Evolutionary conservation across 495 filamentous ascomycete species (phyloP).

Genomic region (Beverwykella pulmonaria): DNA sequence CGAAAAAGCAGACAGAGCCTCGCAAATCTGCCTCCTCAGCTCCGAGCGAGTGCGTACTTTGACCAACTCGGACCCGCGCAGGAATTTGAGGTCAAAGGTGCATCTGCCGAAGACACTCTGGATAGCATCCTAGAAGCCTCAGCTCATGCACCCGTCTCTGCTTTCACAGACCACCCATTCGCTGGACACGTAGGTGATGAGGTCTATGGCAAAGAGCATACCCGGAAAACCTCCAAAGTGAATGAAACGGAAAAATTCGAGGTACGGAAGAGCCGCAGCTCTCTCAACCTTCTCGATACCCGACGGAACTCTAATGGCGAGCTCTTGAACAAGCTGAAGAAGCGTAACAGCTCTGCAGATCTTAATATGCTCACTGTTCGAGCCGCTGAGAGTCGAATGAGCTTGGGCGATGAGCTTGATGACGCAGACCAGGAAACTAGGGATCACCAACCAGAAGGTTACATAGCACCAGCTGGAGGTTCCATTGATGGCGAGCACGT

Average conservation of each 20-base stretch:
- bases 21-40: constrained; percentile 73
- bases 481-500: constrained; percentile 15
- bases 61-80: constrained; percentile 65
- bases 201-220: constrained; percentile 42
- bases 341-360: constrained; percentile 42
- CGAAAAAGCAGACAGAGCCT: constrained; percentile 46
- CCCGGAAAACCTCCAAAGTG: constrained; percentile 18
- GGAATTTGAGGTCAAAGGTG: constrained; percentile 70
- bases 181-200: constrained; percentile 59
- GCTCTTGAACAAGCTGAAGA: constrained; percentile 41
- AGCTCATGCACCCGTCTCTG: constrained; percentile 84
- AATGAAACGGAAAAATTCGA: constrained; percentile 28
- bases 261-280: constrained; percentile 35
- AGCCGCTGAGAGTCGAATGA: constrained; percentile 31
- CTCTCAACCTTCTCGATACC: constrained; percentile 37
- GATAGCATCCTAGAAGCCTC: constrained; percentile 97
- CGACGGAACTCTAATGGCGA: constrained; percentile 39
- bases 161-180: constrained; percentile 91
- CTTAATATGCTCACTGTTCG: constrained; percentile 36
- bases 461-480: constrained; percentile 5
- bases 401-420: constrained; percentile 31
- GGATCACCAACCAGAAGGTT: constrained; percentile 5
- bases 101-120: constrained; percentile 83
- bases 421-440: constrained; percentile 10
- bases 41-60: constrained; percentile 89